phyloP scores from a whole-genome alignment of 2,329 filamentous ascomycete genomes.

The Arthrobotrys entomopaga region DNA sequence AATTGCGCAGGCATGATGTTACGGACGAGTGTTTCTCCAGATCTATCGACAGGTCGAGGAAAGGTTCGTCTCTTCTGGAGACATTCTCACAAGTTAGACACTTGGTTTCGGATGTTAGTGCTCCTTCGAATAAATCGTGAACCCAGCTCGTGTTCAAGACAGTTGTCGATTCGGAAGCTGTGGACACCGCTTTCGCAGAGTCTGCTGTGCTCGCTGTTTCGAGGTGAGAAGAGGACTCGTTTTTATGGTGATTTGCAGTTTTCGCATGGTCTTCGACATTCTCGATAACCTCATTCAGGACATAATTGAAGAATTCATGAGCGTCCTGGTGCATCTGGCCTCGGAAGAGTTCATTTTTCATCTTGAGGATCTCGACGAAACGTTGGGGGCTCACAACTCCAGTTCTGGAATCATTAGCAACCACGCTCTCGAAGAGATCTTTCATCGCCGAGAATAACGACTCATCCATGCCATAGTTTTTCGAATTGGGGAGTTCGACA shows the following conservation, averaged over 20 bases:
- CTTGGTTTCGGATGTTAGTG: constrained; percentile 92
- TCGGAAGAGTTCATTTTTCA: constrained; percentile 96
- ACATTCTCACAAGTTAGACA: constrained; percentile 96
- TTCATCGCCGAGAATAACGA: constrained; percentile 93
- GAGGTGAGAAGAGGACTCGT: constrained; percentile 62
- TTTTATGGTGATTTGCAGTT: constrained; percentile 67
- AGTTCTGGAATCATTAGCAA: constrained; percentile 80
- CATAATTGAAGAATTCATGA: constrained; percentile 92
- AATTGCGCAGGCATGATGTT: constrained; percentile 92
- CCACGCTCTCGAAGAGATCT: constrained; percentile 92
- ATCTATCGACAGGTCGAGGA: constrained; percentile 94
- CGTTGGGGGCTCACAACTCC: constrained; percentile 91
- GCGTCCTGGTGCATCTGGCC: constrained; percentile 98
- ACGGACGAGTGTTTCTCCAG: constrained; percentile 95
- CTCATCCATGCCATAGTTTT: constrained; percentile 89
- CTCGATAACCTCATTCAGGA: constrained; percentile 94
- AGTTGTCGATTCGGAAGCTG: constrained; percentile 64
- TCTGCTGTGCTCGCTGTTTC: constrained; percentile 58
- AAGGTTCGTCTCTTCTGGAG: constrained; percentile 94
- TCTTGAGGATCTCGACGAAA: constrained; percentile 91
- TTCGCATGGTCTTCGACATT: constrained; percentile 90
- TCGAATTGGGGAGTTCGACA: constrained; percentile 80
- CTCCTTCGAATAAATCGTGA: constrained; percentile 94
- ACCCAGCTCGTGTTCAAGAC: constrained; percentile 82
- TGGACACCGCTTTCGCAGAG: constrained; percentile 57